Evolutionary conservation across 352 stramenopile genomes (phyloP).

Genomic region (Phytopythium sindhum): DNA sequence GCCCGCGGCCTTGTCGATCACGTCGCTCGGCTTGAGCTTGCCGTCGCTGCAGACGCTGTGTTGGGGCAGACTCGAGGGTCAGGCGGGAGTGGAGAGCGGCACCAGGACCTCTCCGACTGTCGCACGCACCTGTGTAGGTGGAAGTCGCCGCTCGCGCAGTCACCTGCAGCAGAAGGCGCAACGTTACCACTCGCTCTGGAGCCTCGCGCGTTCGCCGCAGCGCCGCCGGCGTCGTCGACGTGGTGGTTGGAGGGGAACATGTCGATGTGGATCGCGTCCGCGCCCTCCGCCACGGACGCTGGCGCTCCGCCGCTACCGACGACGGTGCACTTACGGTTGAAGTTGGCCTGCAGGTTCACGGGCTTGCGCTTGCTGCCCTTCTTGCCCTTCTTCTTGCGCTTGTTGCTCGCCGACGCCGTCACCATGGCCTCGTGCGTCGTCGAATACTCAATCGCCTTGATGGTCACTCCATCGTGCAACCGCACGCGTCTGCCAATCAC

Average conservation of each 20-base stretch:
- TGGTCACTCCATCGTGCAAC: neutral
- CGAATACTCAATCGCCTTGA: too few species aligned
- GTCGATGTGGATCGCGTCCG: slow-evolving; percentile 43
- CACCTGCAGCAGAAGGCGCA: slow-evolving; percentile 51
- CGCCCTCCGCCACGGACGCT: neutral
- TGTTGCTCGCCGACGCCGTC: slow-evolving; percentile 39
- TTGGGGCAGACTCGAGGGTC: neutral
- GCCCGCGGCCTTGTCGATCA: slow-evolving; percentile 70
- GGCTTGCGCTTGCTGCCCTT: slow-evolving; percentile 72
- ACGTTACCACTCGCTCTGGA: slow-evolving; percentile 17
- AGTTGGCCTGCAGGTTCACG: slow-evolving; percentile 83
- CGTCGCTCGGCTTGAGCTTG: slow-evolving; percentile 67
- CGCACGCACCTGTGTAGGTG: slow-evolving; percentile 74
- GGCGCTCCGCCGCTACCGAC: slow-evolving; percentile 1
- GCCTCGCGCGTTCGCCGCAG: neutral
- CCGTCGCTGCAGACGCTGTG: slow-evolving; percentile 77
- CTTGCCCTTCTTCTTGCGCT: slow-evolving; percentile 73
- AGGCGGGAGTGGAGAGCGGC: neutral
- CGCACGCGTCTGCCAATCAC: neutral
- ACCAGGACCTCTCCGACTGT: neutral
- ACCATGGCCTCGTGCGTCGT: slow-evolving; percentile 43
- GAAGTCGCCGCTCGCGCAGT: slow-evolving; percentile 62
- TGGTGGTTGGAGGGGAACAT: slow-evolving; percentile 81
- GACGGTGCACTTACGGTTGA: slow-evolving; percentile 75
- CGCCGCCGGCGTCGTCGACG: slow-evolving; percentile 17